A percentile compares a stretch with the other conserved stretches of the same genome.
phyloP scores from a whole-genome alignment of 805 yeast species.

The Kuraishia ogatae region DNA sequence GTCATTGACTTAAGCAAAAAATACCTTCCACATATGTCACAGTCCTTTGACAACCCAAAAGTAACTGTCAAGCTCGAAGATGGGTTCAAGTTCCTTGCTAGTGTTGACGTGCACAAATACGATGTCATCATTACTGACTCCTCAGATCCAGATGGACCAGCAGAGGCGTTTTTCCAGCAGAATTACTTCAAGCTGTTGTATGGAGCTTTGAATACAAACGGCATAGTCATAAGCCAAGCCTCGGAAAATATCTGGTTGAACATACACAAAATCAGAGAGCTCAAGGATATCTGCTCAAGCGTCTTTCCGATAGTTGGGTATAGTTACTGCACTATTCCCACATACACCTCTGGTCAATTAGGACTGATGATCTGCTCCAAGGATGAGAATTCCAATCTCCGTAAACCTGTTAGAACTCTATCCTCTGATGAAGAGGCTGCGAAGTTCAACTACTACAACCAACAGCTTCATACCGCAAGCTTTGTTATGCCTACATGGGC shows the following conservation, averaged over 20 bases:
- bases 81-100: constrained; percentile 70
- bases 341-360: constrained; percentile 94
- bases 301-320: constrained; percentile 91
- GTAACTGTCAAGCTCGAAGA: constrained; percentile 66
- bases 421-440: constrained; percentile 52
- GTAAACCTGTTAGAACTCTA: constrained; percentile 59
- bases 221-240: constrained; percentile 90
- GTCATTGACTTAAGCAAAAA: constrained; percentile 82
- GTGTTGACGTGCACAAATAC: constrained; percentile 28
- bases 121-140: constrained; percentile 90
- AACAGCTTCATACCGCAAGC: constrained; percentile 77
- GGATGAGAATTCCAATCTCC: constrained; percentile 55
- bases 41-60: constrained; percentile 51
- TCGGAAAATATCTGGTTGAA: constrained; percentile 87
- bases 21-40: constrained; percentile 81
- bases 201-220: constrained; percentile 87
- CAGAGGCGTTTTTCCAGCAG: constrained; percentile 86
- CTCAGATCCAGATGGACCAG: constrained; percentile 96
- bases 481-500: constrained; percentile 94
- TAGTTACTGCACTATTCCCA: constrained; percentile 89
- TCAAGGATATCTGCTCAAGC: constrained; percentile 72
- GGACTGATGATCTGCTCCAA: constrained; percentile 97
- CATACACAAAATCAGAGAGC: constrained; percentile 70
- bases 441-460: constrained; percentile 75
- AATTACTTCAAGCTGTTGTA: constrained; percentile 79